These are phyloP conservation scores for Phialocephala subalpina DNA, from an alignment of 2,329 filamentous ascomycete genomes.

Conservation along the genomic window DNA sequence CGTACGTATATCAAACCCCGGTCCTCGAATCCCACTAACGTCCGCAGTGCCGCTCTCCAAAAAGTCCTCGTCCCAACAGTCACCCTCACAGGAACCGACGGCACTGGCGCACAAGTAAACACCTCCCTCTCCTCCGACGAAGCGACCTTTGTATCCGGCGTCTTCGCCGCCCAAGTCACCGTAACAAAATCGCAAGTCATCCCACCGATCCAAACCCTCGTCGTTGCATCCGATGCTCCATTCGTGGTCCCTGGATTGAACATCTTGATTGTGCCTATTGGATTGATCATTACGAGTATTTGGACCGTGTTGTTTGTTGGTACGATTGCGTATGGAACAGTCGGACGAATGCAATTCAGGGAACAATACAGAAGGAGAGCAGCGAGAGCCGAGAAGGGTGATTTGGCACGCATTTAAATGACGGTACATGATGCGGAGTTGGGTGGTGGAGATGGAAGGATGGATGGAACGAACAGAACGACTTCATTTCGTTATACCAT, in stretches of 20 bases:
- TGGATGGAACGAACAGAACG: conserved; percentile 1
- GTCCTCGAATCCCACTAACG: conserved; percentile 44
- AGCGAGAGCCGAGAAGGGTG: conserved; percentile 50
- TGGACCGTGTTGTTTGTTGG: conserved; percentile 67
- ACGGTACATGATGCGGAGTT: not conserved
- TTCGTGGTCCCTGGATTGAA: conserved; percentile 75
- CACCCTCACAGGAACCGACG: conserved; percentile 66
- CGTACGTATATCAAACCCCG: conserved; percentile 56
- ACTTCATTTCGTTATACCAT: conserved; percentile 26
- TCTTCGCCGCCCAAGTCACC: conserved; percentile 62
- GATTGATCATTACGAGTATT: conserved; percentile 68
- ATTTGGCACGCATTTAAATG: conserved; percentile 38
- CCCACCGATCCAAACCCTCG: conserved; percentile 43
- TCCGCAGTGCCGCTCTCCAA: conserved; percentile 53
- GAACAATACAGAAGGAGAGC: conserved; percentile 66
- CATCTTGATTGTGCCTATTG: conserved; percentile 74
- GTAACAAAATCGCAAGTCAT: conserved; percentile 40
- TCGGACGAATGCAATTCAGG: conserved; percentile 70
- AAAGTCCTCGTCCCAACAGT: conserved; percentile 73
- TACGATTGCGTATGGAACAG: conserved; percentile 70
- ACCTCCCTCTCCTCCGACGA: conserved; percentile 75
- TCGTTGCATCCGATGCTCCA: conserved; percentile 50
- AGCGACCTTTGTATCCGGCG: conserved; percentile 74
- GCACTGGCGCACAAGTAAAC: conserved; percentile 58
- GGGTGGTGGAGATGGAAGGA: not conserved